Evolutionary conservation across 2,329 filamentous ascomycete genomes (phyloP).

Genomic region (Fusarium papillatum): DNA sequence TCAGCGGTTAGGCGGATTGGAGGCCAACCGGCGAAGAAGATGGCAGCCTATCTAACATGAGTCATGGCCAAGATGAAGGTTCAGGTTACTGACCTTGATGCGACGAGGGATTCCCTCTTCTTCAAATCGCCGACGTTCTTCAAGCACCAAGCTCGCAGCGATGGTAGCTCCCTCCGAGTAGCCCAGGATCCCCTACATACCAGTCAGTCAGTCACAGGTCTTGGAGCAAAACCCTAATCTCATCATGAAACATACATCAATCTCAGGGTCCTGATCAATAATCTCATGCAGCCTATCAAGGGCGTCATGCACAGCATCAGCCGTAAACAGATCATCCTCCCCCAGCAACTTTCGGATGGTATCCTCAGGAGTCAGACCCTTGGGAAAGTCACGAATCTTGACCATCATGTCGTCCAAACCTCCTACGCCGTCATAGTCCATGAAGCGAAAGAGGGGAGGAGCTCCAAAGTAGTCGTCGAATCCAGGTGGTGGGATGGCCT

Average conservation of each 20-base stretch:
- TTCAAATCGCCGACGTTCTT: constrained; percentile 58
- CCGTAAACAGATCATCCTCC: constrained; percentile 39
- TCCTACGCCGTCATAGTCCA: constrained; percentile 59
- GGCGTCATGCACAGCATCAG: constrained; percentile 24
- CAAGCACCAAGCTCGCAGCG: constrained; percentile 65
- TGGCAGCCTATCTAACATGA: constrained; percentile 55
- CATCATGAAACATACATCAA: constrained; percentile 35
- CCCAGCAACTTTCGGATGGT: constrained; percentile 65
- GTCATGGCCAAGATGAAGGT: too few species aligned
- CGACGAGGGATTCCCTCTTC: constrained; percentile 48
- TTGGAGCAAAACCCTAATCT: not conserved
- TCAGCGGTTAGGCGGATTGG: constrained; percentile 56
- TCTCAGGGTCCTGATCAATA: constrained; percentile 56
- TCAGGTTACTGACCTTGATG: constrained; percentile 51
- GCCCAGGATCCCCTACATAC: constrained; percentile 63
- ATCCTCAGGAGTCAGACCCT: constrained; percentile 66
- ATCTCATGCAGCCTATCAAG: constrained; percentile 53
- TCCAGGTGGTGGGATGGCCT: constrained; percentile 63
- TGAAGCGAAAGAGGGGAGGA: constrained; percentile 68
- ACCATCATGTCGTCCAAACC: constrained; percentile 61
- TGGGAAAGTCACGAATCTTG: constrained; percentile 67
- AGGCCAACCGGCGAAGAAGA: constrained; percentile 69
- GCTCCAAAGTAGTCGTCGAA: constrained; percentile 71
- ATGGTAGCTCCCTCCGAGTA: constrained; percentile 73
- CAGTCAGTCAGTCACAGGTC: not conserved